Base-by-base conservation (phyloP, 2,329 filamentous ascomycete species). In the Fusarium tanahbumbuense region DNA sequence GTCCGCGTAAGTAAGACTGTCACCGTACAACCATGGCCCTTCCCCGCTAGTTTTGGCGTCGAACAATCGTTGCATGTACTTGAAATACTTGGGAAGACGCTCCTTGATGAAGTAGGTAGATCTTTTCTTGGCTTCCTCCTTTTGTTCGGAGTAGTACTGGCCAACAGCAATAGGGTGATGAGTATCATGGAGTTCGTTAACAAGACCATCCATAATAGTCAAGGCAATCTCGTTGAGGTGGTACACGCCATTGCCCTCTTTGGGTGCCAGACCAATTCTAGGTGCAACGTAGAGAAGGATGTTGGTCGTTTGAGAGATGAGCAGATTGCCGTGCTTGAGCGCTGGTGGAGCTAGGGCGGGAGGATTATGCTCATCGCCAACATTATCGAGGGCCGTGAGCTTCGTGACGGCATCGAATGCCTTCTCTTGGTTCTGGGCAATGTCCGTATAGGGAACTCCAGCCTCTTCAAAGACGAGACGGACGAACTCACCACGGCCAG, bases 131-230 rank as follows among this genome's bases (percentile, higher is more conserved):
- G 89, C 84, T 76, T 93, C 92, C 1, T 84, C 81, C 77, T 91
- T 93, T 79, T 95, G 92, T 27, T 94, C 91, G 75, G 93, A 91
- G 73, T 94, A 95, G 77, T 90, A 91, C 7, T 86, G 76, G 2
- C 78, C 76, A 0, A 81, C 75, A 3, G 87, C 84, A 54, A 93
- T 81, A 2, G 92, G 92, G 75, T 95, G 92, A 77, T 95, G 92
- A 27, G 88, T 89, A 73, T 94, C 91, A 76, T 94, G 92, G 1
- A 88, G 78, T 80, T 94, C 92, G 70, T 91, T 89, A 74, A 87
- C 87, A 48, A 94, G 78, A 1, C 87, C 87, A 73, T 95, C 92
- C 20, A 94, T 79, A 2, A 91, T 89, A 5, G 92, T 94, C 62
- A 94, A 79, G 0, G 86, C 83, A 28, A 94, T 84, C 49, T 83